Evolutionary conservation across 2,329 filamentous ascomycete genomes (phyloP).

Genomic region (Fusarium buharicum): DNA sequence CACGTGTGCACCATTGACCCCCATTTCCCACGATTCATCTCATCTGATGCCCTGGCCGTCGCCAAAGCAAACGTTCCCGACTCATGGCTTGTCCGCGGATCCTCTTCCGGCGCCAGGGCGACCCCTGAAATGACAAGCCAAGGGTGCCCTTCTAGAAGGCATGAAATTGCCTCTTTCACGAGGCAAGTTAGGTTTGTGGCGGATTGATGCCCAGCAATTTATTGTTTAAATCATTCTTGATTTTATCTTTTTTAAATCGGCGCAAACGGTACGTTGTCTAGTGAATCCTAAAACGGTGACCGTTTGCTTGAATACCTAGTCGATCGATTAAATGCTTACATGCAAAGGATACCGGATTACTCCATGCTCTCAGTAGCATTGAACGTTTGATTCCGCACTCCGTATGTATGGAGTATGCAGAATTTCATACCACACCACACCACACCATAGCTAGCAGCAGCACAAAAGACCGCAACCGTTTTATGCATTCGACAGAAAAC

Average conservation of each 20-base stretch:
- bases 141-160: conserved; percentile 43
- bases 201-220: conserved; percentile 31
- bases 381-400: not conserved
- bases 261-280: conserved; percentile 31
- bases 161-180: conserved; percentile 28
- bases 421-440: not conserved
- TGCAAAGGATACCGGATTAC: not conserved
- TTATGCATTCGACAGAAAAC: not conserved
- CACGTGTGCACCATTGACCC: conserved; percentile 36
- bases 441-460: not conserved
- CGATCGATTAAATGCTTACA: not conserved
- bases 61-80: conserved; percentile 33
- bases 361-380: not conserved
- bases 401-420: not conserved
- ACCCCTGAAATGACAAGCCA: conserved; percentile 37
- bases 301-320: conserved; percentile 6
- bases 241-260: conserved; percentile 28
- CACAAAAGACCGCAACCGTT: conserved; percentile 7
- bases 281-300: conserved; percentile 37
- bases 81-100: conserved; percentile 37
- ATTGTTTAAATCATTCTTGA: conserved; percentile 25
- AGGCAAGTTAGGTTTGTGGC: conserved; percentile 13
- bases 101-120: conserved; percentile 36
- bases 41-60: conserved; percentile 18
- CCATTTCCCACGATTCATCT: conserved; percentile 31